Conservation (phyloP, 164 flowering plant genomes). For the Vitis amurensis region DNA sequence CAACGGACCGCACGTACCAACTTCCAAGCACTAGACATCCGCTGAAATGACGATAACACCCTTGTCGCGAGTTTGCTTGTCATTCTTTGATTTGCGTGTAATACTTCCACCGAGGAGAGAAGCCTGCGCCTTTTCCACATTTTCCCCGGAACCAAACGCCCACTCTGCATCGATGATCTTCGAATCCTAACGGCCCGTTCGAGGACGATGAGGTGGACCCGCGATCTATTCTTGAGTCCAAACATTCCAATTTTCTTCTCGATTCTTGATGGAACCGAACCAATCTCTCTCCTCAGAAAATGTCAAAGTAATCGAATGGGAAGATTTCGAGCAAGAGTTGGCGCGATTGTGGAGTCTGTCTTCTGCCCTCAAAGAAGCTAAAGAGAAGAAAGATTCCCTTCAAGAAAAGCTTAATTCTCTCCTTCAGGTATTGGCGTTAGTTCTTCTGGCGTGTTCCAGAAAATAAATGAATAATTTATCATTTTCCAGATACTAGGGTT, state of each 20-base stretch:
- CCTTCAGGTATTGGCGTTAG: constrained; percentile 49
- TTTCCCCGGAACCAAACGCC: constrained; percentile 4
- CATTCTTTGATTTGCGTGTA: no score
- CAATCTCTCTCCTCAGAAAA: constrained; percentile 13
- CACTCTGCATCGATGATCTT: constrained; percentile 13
- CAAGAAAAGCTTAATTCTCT: constrained; percentile 49
- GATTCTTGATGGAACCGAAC: constrained; percentile 26
- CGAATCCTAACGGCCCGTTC: constrained; percentile 3
- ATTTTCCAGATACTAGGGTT: not conserved
- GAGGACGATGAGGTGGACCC: constrained; percentile 36
- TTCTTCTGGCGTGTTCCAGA: not conserved
- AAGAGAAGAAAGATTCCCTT: constrained; percentile 47
- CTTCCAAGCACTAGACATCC: no score
- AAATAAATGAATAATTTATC: not conserved
- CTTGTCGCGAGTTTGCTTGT: not conserved
- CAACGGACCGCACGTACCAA: no score
- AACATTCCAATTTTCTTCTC: constrained; percentile 1
- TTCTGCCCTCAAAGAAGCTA: constrained; percentile 62
- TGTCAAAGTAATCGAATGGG: constrained; percentile 70
- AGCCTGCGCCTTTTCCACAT: not conserved
- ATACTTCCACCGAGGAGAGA: no score
- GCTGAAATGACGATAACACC: no score
- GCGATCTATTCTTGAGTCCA: constrained; percentile 17
- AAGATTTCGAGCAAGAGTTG: constrained; percentile 79
- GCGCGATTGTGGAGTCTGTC: constrained; percentile 80